Evolutionary conservation across 306 rosid species (phyloP).

Genomic region (Rubus parviflorus): DNA sequence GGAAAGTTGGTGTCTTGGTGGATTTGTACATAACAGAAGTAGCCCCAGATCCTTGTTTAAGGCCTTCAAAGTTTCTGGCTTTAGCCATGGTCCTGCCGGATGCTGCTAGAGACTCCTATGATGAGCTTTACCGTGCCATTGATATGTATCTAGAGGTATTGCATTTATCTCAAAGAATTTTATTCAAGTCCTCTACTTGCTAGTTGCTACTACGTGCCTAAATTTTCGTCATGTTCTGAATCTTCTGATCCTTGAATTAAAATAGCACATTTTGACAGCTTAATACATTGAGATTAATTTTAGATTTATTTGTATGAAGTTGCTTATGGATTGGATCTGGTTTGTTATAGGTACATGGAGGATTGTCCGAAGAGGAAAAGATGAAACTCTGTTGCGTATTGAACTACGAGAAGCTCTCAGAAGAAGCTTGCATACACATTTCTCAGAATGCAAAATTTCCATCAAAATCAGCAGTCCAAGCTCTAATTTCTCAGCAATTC

Average conservation of each 20-base stretch:
- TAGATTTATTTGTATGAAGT: slow-evolving; percentile 3
- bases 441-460: slow-evolving; percentile 67
- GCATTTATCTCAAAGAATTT: slow-evolving; percentile 5
- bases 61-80: slow-evolving; percentile 68
- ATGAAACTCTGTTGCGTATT: slow-evolving; percentile 63
- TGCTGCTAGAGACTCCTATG: slow-evolving; percentile 76
- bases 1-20: slow-evolving; percentile 61
- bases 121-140: slow-evolving; percentile 72
- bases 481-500: slow-evolving; percentile 57
- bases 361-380: slow-evolving; percentile 74
- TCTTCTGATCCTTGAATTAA: neutral
- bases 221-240: neutral
- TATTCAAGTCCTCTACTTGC: slow-evolving; percentile 10
- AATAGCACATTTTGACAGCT: neutral
- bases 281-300: slow-evolving; percentile 2
- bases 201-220: neutral
- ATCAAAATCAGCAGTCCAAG: slow-evolving; percentile 60
- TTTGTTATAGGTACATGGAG: slow-evolving; percentile 68
- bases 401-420: slow-evolving; percentile 77
- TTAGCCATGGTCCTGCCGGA: slow-evolving; percentile 69
- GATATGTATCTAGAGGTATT: slow-evolving; percentile 90
- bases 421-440: slow-evolving; percentile 56
- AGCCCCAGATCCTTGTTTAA: slow-evolving; percentile 91
- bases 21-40: slow-evolving; percentile 90
- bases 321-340: slow-evolving; percentile 18